Base-by-base conservation (phyloP, 148 eudicot genomes). In the Arctostaphylos glauca region DNA sequence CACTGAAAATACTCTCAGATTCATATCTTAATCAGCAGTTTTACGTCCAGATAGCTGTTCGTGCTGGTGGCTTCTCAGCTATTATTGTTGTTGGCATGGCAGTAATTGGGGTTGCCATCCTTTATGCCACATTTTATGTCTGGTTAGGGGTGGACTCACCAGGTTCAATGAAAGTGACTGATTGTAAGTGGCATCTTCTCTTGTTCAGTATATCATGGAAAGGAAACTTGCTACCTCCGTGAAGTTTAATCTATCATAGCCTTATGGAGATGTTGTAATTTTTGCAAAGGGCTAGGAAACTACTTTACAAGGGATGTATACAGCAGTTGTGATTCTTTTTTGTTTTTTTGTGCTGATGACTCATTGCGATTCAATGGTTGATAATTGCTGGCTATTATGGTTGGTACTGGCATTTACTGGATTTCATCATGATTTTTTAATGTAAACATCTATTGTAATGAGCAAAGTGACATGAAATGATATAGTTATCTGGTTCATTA, bases 21-120 rank as follows among this genome's bases (percentile, higher is more conserved):
- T 76, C 70, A 10, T 74, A 75, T 85, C 71, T 83, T 25, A 76
- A 62, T 49, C 13, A 83, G 38, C 18, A 55, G 43, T 7, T 64
- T 76, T 23, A 19, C 54, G 15, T 94, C 85, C 94, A 96, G 99
- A 83, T 96, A 58, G 98, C 99, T 83, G 97, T 96, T 81, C 97
- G 99, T 86, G 99, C 99, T 86, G 99, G 99, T 89, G 99, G 99
- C 48, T 91, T 96, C 84, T 96, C 99, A 62, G 99, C 99, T 46
- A 9, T 96, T 80, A 87, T 96, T 80, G 99, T 96, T 83, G 99
- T 96, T 46, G 99, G 98, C 81, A 86, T 96, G 99, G 99, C 99
- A 84, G 99, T 96, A 60, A 53, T 90, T 88, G 99, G 99, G 77
- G 91, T 96, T 79, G 92, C 99, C 58, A 88, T 96, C 81, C 95